A percentile compares a stretch with the other conserved stretches of the same genome.
Evolutionary conservation across 129 eudicot species (phyloP).

Genomic region (Rutidosis leptorrhynchoides): DNA sequence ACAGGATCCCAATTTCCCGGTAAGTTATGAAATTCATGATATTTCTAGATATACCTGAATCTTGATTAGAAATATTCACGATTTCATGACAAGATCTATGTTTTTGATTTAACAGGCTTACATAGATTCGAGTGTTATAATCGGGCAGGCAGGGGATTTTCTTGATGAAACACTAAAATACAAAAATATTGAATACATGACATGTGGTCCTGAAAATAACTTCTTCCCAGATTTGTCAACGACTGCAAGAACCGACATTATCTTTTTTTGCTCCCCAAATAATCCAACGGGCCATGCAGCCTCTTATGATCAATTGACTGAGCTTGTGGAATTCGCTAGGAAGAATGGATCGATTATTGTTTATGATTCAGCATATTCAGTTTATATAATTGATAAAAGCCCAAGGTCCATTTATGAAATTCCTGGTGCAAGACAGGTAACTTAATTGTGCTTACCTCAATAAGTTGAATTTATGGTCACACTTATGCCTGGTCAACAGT

Average conservation of each 20-base stretch:
- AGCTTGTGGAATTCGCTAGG: constrained; percentile 66
- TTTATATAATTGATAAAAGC: constrained; percentile 61
- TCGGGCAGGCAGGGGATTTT: constrained; percentile 81
- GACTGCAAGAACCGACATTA: constrained; percentile 66
- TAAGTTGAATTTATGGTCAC: constrained; percentile 7
- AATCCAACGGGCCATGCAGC: constrained; percentile 94
- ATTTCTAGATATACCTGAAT: background rate
- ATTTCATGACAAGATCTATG: constrained; percentile 15
- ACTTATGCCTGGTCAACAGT: too few relatives aligned
- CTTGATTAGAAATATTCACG: background rate
- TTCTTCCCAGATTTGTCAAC: constrained; percentile 75
- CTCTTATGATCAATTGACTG: constrained; percentile 52
- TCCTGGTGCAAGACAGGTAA: constrained; percentile 87
- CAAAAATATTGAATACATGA: constrained; percentile 72
- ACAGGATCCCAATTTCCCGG: constrained; percentile 93
- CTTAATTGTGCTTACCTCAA: constrained; percentile 20
- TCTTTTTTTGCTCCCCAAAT: constrained; percentile 91
- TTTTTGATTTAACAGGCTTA: constrained; percentile 56
- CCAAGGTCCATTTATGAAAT: constrained; percentile 87
- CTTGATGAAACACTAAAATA: constrained; percentile 52
- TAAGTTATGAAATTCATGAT: constrained; percentile 22
- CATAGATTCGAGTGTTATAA: constrained; percentile 84
- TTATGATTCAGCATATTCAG: constrained; percentile 82
- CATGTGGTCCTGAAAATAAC: constrained; percentile 61
- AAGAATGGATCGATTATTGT: constrained; percentile 80